Base-by-base conservation (phyloP, 495 filamentous ascomycete genomes). In the Neurospora discreta region DNA sequence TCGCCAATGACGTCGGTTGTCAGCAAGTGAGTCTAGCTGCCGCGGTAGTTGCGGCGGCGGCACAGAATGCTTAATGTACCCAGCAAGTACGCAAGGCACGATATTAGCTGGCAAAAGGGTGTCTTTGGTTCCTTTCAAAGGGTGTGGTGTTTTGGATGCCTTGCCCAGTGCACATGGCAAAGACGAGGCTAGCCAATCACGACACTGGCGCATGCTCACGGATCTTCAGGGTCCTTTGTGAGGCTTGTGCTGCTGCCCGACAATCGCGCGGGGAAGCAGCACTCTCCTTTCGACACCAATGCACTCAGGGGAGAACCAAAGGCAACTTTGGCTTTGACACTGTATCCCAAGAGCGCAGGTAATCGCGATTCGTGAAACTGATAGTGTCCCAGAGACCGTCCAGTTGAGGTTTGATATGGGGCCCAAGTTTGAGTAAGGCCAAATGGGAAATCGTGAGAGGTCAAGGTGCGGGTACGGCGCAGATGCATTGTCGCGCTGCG, bases 151-250 rank as follows among this genome's bases (percentile, higher is more conserved):
- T 23, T 58, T 42, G 70, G 44, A 58, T 38, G 33, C 20, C 26
- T 38, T 69, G 38, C 70, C 52, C 70, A 41, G 30, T 67, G 52
- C 60, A 33, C 71, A 23, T 69, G 30, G 39, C 70, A 30, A 52
- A 40, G 10, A 39, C 67, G 20, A 9, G 23, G 60, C 46, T 39
- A 52, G 33, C 46, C 72, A 71, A 71, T 68, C 36, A 30, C 18
- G 26, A 44, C 39, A 69, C 23, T 23, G 36, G 42, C n/a, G 46
- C 4, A 39, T 36, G 39, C 9, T 52, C 38, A 74, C 52, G 52
- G 74, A 75, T 75, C 74, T 75, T 75, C 74, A 75, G 74, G 74
- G 74, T 75, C 74, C 70, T 75, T 72, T 72, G 36, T 70, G 70
- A 44, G 58, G 43, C 58, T 58, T 67, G 58, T 71, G 70, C 70